Base-by-base conservation (phyloP, 148 eudicot species). In the Euryodendron excelsum region DNA sequence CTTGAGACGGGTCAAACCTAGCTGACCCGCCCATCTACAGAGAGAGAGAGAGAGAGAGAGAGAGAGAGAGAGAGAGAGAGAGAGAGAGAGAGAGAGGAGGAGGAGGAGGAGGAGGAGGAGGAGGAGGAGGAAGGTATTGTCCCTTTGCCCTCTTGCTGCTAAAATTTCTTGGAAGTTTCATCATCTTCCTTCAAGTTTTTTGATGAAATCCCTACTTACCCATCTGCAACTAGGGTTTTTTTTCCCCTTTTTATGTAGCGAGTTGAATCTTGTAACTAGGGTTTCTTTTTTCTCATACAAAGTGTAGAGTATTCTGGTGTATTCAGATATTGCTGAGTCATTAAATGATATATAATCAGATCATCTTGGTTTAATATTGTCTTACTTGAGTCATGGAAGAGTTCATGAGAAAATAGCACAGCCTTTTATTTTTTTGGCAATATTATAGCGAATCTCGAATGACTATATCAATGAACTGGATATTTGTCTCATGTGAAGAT, bases 401-500 rank as follows among this genome's bases (percentile, higher is more conserved):
- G 45, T 41, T 41, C 7, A 41, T 0, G 17, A 14, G 47, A 36
- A 66, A 66, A 34, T 66, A 66, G 47, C 70, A 25, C 15, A 66
- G 47, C 1, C 30, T 3, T 52, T 52, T 41, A 14, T 52, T 12
- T 52, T n/a, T n/a, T n/a, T n/a, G n/a, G n/a, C n/a, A n/a, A n/a
- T n/a, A 11, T n/a, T 33, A 56, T 4, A 73, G 31, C 27, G 76
- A 73, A 73, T 73, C 76, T 55, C 1, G 20, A 64, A 55, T 73
- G 63, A 73, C 47, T 34, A 8, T 17, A 59, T 36, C 48, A 37
- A 56, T 56, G 64, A 44, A 59, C 64, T 18, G 23, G 14, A 21
- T 12, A 20, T 2, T 41, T 62, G 70, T 76, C 59, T 48, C 13
- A 44, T 73, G 47, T 73, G 47, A 73, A 73, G 64, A 55, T 50